phyloP scores from a whole-genome alignment of 1,139 yeast genomes.

The Geotrichum citri-aurantii region DNA sequence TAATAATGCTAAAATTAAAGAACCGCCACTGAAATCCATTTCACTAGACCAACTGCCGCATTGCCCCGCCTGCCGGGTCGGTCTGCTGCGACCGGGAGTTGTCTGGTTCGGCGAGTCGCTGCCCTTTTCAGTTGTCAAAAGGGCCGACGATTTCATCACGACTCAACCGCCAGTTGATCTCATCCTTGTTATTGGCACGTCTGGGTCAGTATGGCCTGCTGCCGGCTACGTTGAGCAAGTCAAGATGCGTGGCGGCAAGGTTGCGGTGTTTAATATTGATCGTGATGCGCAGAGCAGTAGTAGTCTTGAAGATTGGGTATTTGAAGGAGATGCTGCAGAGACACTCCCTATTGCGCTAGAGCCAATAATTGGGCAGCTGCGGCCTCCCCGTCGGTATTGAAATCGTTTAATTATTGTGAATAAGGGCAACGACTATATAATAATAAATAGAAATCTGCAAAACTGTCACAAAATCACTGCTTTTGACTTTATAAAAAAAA shows the following conservation, averaged over 20 bases:
- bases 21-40: conserved; percentile 28
- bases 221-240: conserved; percentile 83
- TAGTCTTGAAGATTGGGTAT: conserved; percentile 53
- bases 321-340: conserved; percentile 75
- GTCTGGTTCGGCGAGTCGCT: conserved; percentile 91
- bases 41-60: conserved; percentile 55
- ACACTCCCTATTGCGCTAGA: conserved; percentile 60
- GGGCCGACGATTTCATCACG: conserved; percentile 68
- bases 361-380: conserved; percentile 32
- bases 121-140: conserved; percentile 55
- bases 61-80: conserved; percentile 64
- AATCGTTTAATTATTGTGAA: background rate
- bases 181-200: conserved; percentile 77
- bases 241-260: conserved; percentile 64
- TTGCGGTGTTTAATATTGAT: conserved; percentile 69
- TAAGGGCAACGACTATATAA: no score
- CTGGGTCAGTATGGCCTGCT: conserved; percentile 86
- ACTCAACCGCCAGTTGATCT: conserved; percentile 50
- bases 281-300: conserved; percentile 43
- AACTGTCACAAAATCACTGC: no score
- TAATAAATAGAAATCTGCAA: no score
- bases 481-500: background rate
- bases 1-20: background rate
- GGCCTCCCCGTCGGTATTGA: conserved; percentile 10
- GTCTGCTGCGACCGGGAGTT: conserved; percentile 75